Evolutionary conservation across 495 filamentous ascomycete species (phyloP), one percentile per base, ranked within the genome.

Genomic region (Penicillium argentinense): DNA sequence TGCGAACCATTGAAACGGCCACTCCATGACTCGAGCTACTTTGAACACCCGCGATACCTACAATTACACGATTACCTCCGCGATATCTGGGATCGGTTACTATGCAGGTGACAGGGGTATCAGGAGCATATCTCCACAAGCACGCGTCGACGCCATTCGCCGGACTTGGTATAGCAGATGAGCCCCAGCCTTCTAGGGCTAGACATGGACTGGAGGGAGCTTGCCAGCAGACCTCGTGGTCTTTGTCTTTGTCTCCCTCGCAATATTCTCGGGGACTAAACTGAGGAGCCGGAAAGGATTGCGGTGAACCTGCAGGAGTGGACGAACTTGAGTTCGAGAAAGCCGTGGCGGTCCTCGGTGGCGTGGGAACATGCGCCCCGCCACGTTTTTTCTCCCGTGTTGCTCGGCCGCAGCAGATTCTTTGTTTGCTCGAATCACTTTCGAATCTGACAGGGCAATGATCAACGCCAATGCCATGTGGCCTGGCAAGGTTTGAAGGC

Each of bases 281-380:
- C 33, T 36, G 17, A 22, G 16, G 17, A 22, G 21, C 17, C 7
- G 17, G 7, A 16, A 9, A 36, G 33, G 33, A 21, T 36, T 36
- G 33, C 33, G 33, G 33, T 36, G 14, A 36, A 5, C 17, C 17
- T 36, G 33, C 16, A 36, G 6, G 14, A 53, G 27, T 36, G 33
- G 33, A 36, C 7, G 34, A 30, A 13, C 26, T 42, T 43, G 30
- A 42, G 44, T 11, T 34, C 37, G 30, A 36, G 16, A n/a, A n/a
- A 4, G 14, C 33, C 18, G n/a, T 21, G 16, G 21, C 21, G 2
- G 17, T 12, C 8, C 12, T 18, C 21, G 4, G 33, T 36, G 33
- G 16, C 33, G 17, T 21, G 39, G 54, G 58, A 63, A 68, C 59
- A 58, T 61, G 64, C 63, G 27, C 32, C 48, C 27, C 25, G 26